Evolutionary conservation across 202 grass and related monocot genomes (phyloP), one percentile per base, ranked within the genome.

Genomic region (Sporobolus alterniflorus): DNA sequence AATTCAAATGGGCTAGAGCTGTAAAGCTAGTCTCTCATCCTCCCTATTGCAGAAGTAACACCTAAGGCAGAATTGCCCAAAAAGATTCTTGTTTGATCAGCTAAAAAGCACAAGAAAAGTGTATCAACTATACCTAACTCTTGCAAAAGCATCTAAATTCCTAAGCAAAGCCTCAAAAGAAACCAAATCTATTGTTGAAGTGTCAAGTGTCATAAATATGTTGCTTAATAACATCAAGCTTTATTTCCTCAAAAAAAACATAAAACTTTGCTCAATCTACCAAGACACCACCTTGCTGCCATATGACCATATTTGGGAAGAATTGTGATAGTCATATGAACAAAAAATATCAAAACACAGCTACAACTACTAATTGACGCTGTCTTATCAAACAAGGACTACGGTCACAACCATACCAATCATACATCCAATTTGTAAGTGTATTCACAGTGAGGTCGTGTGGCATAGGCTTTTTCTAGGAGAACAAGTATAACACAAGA

Each of bases 101-200:
- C 56, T 65, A 54, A 77, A 77, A 82, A 64, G 24, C 11, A 55
- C 47, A 64, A 50, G 41, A 54, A 61, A 54, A 69, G 54, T 46
- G 43, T 40, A 29, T 64, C 76, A 85, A 85, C 71, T 71, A 59
- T 65, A 81, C 56, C 55, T 30, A 84, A 79, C 26, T 75, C 71
- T 48, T 11, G 47, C 52, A 69, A 82, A 71, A 50, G n/a, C 66
- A 69, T 63, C 50, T 32, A 21, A 15, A 64, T 44, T 69, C 18
- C 42, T 71, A 77, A 20, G 31, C 25, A 76, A 52, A 81, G 30
- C 15, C 64, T 10, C 69, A 76, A 72, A 56, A 54, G 64, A 7
- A 28, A 7, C n/a, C 28, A 55, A 55, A 65, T 72, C 21, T 36
- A 34, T 74, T 46, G 34, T 77, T 64, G 30, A 22, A 64, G 63